Conservation (phyloP, 2,329 filamentous ascomycete species). For the Orbilia ellipsospora region DNA sequence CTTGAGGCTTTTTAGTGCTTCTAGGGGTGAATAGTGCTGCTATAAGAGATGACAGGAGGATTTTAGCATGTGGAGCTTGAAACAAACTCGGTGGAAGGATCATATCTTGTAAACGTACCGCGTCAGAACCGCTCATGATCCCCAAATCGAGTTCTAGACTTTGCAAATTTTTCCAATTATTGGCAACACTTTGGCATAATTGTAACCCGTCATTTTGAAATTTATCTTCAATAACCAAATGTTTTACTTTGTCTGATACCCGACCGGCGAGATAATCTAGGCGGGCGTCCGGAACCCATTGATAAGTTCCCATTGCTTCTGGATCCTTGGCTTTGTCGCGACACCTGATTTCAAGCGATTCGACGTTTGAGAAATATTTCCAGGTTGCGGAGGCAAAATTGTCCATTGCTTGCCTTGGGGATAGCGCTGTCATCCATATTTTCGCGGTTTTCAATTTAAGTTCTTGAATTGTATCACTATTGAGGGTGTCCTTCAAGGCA, state of each 20-base stretch:
- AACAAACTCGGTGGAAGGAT: not conserved
- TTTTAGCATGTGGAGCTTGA: not conserved
- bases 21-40: not conserved
- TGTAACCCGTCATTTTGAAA: not conserved
- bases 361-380: conserved; percentile 1
- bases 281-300: not conserved
- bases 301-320: not conserved
- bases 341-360: conserved; percentile 15
- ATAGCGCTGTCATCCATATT: conserved; percentile 19
- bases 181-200: too few species aligned
- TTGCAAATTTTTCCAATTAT: conserved; percentile 11
- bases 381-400: conserved; percentile 4
- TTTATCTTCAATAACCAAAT: conserved; percentile 23
- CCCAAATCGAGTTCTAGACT: conserved; percentile 33
- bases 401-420: conserved; percentile 11
- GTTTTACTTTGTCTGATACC: not conserved
- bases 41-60: conserved; percentile 1
- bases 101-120: too few species aligned
- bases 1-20: not conserved
- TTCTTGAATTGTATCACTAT: not conserved
- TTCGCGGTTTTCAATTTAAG: conserved; percentile 19
- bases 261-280: conserved; percentile 2
- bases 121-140: not conserved
- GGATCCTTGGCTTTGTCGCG: conserved; percentile 10
- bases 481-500: not conserved